phyloP scores from a whole-genome alignment of 306 rosid genomes.

The Medicago arabica region DNA sequence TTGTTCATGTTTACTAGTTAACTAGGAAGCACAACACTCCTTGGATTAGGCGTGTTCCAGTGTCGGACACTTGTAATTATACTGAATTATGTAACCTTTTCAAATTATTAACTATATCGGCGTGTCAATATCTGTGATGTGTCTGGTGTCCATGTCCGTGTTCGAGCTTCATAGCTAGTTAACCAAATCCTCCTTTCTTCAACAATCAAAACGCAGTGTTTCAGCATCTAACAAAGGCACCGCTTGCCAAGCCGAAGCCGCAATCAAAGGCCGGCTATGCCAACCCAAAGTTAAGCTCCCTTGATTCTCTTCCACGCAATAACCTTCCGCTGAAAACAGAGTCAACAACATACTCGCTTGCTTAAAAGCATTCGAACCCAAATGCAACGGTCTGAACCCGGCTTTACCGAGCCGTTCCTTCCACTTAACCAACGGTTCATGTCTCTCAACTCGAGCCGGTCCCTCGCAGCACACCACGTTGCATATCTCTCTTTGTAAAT shows the following conservation, averaged over 20 bases:
- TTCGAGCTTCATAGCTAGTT: no score
- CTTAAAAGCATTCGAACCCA: conserved; percentile 87
- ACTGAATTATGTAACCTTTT: no score
- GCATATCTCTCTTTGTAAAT: conserved; percentile 76
- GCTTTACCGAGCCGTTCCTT: conserved; percentile 62
- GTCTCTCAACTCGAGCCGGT: conserved; percentile 75
- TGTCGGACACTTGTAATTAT: no score
- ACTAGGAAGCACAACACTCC: no score
- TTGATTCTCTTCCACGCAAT: conserved; percentile 76
- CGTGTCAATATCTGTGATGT: no score
- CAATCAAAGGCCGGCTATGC: conserved; percentile 86
- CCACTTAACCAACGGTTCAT: conserved; percentile 79
- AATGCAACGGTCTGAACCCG: conserved; percentile 62
- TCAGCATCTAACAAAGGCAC: neutral
- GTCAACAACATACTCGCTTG: conserved; percentile 87
- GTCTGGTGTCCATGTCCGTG: no score
- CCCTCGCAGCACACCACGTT: conserved; percentile 90
- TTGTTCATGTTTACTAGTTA: neutral
- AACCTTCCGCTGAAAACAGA: conserved; percentile 83
- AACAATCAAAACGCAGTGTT: conserved; percentile 36
- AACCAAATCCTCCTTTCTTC: neutral
- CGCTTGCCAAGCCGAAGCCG: conserved; percentile 92
- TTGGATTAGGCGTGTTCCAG: no score
- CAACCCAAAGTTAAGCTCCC: conserved; percentile 90
- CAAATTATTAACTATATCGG: no score